These are phyloP conservation scores for Tremella mesenterica DNA, from an alignment of 768 basidiomycete species.

Conservation along the genomic window DNA sequence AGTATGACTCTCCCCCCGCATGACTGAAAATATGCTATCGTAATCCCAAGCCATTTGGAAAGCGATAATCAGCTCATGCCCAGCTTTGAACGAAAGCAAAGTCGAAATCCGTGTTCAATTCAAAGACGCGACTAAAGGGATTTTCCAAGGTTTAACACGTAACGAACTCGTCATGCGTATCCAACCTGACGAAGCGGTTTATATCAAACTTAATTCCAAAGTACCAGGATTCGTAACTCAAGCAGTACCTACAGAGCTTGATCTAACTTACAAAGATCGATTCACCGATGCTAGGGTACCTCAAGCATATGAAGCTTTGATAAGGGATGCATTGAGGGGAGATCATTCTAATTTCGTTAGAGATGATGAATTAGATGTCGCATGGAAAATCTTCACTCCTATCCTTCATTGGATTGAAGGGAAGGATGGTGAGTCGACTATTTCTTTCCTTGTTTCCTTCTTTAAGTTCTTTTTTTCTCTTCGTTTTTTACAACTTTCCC, in stretches of 20 bases:
- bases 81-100: conserved; percentile 95
- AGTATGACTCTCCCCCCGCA: no score
- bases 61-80: conserved; percentile 2
- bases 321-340: conserved; percentile 91
- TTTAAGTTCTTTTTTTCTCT: no score
- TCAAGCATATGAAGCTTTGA: conserved; percentile 88
- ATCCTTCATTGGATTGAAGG: conserved; percentile 95
- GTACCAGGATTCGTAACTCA: conserved; percentile 81
- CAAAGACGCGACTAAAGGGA: conserved; percentile 93
- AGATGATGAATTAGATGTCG: conserved; percentile 90
- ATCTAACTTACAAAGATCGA: conserved; percentile 91
- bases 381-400: conserved; percentile 67
- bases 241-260: conserved; percentile 93
- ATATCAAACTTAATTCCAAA: conserved; percentile 94
- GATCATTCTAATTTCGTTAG: conserved; percentile 99
- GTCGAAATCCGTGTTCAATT: conserved; percentile 97
- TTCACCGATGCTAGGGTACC: conserved; percentile 87
- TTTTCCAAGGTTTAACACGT: conserved; percentile 90
- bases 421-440: conserved; percentile 48
- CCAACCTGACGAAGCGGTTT: conserved; percentile 91
- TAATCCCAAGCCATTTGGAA: no score
- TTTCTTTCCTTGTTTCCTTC: neutral
- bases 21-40: no score
- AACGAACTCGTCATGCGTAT: conserved; percentile 97
- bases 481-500: no score